Evolutionary conservation across 257 asterid species (phyloP).

Genomic region (Solanum medicagineum): DNA sequence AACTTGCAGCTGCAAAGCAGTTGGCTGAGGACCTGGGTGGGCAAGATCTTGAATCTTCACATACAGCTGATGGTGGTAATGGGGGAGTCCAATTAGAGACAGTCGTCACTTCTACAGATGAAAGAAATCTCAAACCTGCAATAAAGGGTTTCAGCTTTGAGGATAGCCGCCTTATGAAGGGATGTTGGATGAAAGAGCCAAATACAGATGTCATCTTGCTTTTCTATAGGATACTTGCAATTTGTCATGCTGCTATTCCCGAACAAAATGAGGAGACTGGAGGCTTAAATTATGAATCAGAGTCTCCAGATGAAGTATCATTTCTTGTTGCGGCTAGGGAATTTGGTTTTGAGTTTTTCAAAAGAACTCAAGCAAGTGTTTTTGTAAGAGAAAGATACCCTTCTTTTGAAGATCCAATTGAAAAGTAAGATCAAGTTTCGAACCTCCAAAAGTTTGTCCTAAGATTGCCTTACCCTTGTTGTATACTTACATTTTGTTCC

Average conservation of each 20-base stretch:
- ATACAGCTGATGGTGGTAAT: slow-evolving; percentile 5
- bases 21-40: slow-evolving; percentile 74
- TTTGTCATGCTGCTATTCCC: slow-evolving; percentile 94
- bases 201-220: slow-evolving; percentile 45
- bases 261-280: slow-evolving; percentile 78
- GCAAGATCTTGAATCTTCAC: slow-evolving; percentile 21
- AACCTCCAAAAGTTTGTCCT: background rate
- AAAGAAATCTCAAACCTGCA: slow-evolving; percentile 21
- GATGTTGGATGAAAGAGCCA: slow-evolving; percentile 73
- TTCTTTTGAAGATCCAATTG: slow-evolving; percentile 52
- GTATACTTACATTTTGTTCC: background rate
- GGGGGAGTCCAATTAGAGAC: slow-evolving; percentile 59
- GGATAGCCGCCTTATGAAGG: slow-evolving; percentile 74
- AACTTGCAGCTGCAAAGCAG: slow-evolving; percentile 84
- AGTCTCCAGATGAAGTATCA: slow-evolving; percentile 89
- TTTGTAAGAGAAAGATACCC: slow-evolving; percentile 67
- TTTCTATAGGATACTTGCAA: slow-evolving; percentile 66
- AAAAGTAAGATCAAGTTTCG: slow-evolving; percentile 36
- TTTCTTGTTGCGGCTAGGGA: slow-evolving; percentile 94
- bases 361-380: slow-evolving; percentile 71
- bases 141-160: slow-evolving; percentile 88
- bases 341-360: slow-evolving; percentile 86
- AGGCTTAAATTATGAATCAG: slow-evolving; percentile 63
- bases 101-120: slow-evolving; percentile 53
- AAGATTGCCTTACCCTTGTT: background rate